phyloP scores from a whole-genome alignment of 106 monocot species.

The Allium sativum region DNA sequence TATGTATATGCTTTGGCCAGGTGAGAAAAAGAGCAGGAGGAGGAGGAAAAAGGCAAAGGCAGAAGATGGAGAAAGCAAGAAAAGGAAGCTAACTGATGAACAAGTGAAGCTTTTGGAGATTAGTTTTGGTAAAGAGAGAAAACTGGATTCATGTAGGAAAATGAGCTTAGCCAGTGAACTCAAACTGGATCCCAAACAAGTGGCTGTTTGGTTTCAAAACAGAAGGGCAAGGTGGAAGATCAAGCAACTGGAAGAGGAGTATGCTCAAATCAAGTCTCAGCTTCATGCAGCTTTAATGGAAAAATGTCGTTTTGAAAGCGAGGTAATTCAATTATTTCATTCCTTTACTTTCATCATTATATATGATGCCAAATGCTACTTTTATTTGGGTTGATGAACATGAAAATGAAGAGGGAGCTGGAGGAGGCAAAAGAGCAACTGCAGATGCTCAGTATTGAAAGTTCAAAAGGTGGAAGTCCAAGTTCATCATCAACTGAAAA shows the following conservation, averaged over 20 bases:
- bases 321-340: conserved; percentile 22
- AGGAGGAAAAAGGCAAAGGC: conserved; percentile 22
- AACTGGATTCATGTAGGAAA: conserved; percentile 50
- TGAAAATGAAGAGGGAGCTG: conserved; percentile 29
- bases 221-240: conserved; percentile 50
- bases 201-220: conserved; percentile 80
- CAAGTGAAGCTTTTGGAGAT: conserved; percentile 50
- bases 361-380: not conserved
- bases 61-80: conserved; percentile 26
- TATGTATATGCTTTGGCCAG: not conserved
- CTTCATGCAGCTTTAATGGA: conserved; percentile 28
- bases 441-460: conserved; percentile 5
- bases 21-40: conserved; percentile 12
- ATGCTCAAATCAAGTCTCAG: conserved; percentile 23
- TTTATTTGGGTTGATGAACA: conserved; percentile 9
- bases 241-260: conserved; percentile 54
- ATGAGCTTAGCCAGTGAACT: conserved; percentile 37
- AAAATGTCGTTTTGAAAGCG: conserved; percentile 47
- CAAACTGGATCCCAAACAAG: conserved; percentile 60
- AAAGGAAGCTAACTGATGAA: conserved; percentile 44
- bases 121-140: conserved; percentile 47
- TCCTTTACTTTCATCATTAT: not conserved
- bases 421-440: conserved; percentile 33
- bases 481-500: conserved; percentile 16
- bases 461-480: not conserved